Conservation (phyloP, 2,329 filamentous ascomycete species). For the Alternaria brassicicola region DNA sequence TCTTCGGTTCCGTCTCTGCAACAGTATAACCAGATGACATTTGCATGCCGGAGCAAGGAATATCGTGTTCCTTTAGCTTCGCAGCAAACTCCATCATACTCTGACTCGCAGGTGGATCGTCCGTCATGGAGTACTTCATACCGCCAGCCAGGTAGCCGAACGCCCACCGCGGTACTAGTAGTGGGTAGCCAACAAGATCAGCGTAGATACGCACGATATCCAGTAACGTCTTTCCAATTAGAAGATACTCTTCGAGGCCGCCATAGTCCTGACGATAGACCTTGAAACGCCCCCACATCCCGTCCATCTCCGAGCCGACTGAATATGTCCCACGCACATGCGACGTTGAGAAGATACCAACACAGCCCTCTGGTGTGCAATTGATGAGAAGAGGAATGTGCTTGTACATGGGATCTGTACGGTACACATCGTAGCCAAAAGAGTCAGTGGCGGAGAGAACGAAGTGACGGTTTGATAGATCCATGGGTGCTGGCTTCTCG, state of each 20-base stretch:
- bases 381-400: constrained; percentile 76
- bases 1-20: constrained; percentile 69
- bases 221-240: constrained; percentile 69
- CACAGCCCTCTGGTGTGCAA: constrained; percentile 66
- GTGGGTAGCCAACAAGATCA: constrained; percentile 69
- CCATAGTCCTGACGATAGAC: constrained; percentile 75
- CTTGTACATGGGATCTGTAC: constrained; percentile 76
- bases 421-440: constrained; percentile 74
- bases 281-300: constrained; percentile 77
- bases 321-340: constrained; percentile 69
- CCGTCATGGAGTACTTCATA: constrained; percentile 65
- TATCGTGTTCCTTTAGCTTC: constrained; percentile 68
- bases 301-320: constrained; percentile 74
- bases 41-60: constrained; percentile 73
- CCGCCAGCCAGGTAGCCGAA: constrained; percentile 76
- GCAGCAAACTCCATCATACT: constrained; percentile 65
- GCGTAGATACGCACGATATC: constrained; percentile 72
- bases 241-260: constrained; percentile 72
- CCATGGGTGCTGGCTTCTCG: constrained; percentile 75
- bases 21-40: constrained; percentile 77
- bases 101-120: constrained; percentile 61
- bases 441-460: constrained; percentile 71
- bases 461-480: constrained; percentile 70
- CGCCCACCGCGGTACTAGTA: constrained; percentile 72
- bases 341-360: constrained; percentile 71